These are phyloP conservation scores for Cladosporium sp. DNA, from an alignment of 2,329 filamentous ascomycete species.

Conservation along the genomic window DNA sequence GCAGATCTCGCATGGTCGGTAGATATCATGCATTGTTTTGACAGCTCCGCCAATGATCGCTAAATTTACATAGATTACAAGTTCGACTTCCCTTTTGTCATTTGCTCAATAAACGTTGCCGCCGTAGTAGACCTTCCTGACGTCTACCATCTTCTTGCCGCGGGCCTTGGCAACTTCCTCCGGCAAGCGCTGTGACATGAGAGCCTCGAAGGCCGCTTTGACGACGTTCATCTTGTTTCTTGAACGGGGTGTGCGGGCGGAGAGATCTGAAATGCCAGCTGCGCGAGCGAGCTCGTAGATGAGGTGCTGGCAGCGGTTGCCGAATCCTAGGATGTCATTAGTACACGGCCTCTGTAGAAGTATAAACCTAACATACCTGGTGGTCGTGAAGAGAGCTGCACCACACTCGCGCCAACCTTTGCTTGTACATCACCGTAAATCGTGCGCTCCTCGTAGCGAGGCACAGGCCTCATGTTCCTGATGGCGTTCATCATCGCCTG, in stretches of 20 bases:
- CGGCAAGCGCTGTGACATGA: conserved; percentile 78
- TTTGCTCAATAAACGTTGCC: conserved; percentile 55
- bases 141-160: conserved; percentile 94
- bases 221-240: conserved; percentile 97
- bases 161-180: conserved; percentile 84
- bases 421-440: conserved; percentile 79
- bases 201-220: conserved; percentile 81
- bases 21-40: background rate
- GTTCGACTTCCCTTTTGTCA: background rate
- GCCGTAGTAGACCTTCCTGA: conserved; percentile 94
- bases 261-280: conserved; percentile 80
- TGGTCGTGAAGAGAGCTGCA: conserved; percentile 75
- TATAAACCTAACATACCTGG: conserved; percentile 62
- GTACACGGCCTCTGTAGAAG: background rate
- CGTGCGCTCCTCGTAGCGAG: conserved; percentile 85
- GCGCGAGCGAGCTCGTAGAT: conserved; percentile 93
- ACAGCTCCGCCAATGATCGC: background rate
- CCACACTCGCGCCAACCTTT: conserved; percentile 84
- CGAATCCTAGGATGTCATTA: conserved; percentile 64
- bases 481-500: conserved; percentile 76
- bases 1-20: background rate
- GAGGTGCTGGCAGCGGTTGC: conserved; percentile 81
- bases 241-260: conserved; percentile 75
- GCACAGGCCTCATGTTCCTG: conserved; percentile 87
- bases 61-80: conserved; percentile 14